These are phyloP conservation scores for Penicillium sclerotigenum DNA, from an alignment of 2,329 filamentous ascomycete species.

Conservation along the genomic window DNA sequence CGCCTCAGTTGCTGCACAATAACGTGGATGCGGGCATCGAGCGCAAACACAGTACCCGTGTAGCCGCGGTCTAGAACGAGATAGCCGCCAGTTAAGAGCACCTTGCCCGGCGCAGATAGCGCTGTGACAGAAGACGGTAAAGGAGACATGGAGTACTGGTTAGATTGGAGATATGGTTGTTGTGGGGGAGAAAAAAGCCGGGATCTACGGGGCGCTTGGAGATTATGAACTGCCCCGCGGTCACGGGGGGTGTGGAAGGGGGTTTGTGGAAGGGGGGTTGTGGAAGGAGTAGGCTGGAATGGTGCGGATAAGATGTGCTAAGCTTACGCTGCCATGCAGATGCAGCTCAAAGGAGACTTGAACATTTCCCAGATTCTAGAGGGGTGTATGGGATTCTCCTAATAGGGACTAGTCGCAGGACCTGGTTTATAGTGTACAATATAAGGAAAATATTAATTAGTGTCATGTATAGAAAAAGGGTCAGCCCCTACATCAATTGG, in stretches of 20 bases:
- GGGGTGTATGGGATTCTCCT: conserved; percentile 24
- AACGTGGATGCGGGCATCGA: conserved; percentile 63
- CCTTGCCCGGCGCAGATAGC: conserved; percentile 92
- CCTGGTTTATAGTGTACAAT: no score
- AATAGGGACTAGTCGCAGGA: conserved; percentile 14
- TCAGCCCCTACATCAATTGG: not conserved
- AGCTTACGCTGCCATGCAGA: not conserved
- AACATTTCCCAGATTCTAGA: not conserved
- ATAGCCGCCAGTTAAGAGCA: conserved; percentile 90
- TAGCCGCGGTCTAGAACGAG: conserved; percentile 86
- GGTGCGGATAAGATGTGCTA: not conserved
- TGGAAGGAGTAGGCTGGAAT: not conserved
- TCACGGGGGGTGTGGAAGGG: not conserved
- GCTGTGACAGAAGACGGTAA: conserved; percentile 44
- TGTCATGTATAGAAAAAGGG: not conserved
- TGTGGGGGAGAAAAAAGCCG: conserved; percentile 13
- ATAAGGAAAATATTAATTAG: not conserved
- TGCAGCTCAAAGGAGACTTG: not conserved
- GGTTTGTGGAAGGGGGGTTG: no score
- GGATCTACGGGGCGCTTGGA: conserved; percentile 5
- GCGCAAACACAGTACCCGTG: conserved; percentile 67
- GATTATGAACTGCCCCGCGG: conserved; percentile 4
- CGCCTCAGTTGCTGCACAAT: conserved; percentile 54
- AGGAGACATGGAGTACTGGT: conserved; percentile 12
- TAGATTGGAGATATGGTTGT: conserved; percentile 1